Evolutionary conservation across 495 filamentous ascomycete genomes (phyloP).

Genomic region (Xylaria bambusicola): DNA sequence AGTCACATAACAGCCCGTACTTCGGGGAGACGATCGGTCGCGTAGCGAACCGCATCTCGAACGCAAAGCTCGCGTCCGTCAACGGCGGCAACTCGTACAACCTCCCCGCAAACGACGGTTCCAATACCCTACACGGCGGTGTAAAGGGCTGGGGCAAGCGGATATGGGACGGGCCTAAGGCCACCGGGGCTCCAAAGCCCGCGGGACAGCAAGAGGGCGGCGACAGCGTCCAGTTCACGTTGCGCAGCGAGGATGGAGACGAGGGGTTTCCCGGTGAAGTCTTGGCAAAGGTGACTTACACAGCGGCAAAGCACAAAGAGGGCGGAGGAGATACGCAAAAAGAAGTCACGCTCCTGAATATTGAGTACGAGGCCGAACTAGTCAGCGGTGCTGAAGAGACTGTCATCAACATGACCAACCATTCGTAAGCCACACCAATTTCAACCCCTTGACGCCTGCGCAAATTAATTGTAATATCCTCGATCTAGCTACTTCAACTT

Average conservation of each 20-base stretch:
- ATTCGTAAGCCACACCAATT: conserved; percentile 63
- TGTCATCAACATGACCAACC: conserved; percentile 87
- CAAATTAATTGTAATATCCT: conserved; percentile 12
- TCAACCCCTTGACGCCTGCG: background rate
- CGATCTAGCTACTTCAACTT: conserved; percentile 89
- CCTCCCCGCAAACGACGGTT: conserved; percentile 72
- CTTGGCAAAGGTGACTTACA: conserved; percentile 76
- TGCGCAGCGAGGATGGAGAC: conserved; percentile 73
- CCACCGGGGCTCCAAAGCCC: conserved; percentile 50
- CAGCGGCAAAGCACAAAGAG: conserved; percentile 65
- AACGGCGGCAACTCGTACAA: conserved; percentile 69
- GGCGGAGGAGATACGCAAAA: conserved; percentile 62
- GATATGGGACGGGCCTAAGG: conserved; percentile 73
- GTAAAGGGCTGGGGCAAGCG: conserved; percentile 80
- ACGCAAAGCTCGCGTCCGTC: conserved; percentile 67
- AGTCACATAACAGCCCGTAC: conserved; percentile 69
- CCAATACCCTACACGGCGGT: conserved; percentile 84
- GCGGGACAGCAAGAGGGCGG: conserved; percentile 61
- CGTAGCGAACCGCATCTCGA: conserved; percentile 81
- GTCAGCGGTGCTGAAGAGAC: conserved; percentile 81
- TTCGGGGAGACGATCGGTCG: conserved; percentile 95
- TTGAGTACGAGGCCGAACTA: conserved; percentile 88
- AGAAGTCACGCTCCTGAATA: conserved; percentile 65
- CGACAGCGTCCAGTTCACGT: conserved; percentile 74
- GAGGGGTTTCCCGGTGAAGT: conserved; percentile 87